Evolutionary conservation across 2,329 filamentous ascomycete species (phyloP).

Genomic region (Venturia aucupariae): DNA sequence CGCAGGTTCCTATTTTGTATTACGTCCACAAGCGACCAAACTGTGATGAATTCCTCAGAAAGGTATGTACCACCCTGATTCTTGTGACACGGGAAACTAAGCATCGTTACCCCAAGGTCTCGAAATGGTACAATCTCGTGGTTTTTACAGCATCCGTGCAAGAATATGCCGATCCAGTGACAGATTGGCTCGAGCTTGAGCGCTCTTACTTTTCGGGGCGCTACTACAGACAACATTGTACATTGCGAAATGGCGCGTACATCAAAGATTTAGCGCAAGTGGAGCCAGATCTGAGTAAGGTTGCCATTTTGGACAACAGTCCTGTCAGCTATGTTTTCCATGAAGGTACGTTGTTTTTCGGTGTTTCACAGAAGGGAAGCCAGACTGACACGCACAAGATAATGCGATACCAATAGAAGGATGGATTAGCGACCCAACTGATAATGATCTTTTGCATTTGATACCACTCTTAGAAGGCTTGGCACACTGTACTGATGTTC

Average conservation of each 20-base stretch:
- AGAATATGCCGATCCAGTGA: constrained; percentile 96
- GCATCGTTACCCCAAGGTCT: constrained; percentile 48
- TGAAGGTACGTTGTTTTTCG: constrained; percentile 60
- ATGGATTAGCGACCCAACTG: constrained; percentile 97
- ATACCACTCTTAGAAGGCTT: constrained; percentile 87
- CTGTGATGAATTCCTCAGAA: constrained; percentile 91
- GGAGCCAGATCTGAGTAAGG: constrained; percentile 92
- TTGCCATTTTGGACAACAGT: constrained; percentile 98
- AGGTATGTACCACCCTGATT: constrained; percentile 36
- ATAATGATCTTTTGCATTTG: constrained; percentile 87
- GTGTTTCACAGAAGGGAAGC: not conserved
- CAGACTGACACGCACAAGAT: constrained; percentile 47
- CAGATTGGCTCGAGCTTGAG: constrained; percentile 96
- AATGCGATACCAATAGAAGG: constrained; percentile 98
- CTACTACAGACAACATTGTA: constrained; percentile 97
- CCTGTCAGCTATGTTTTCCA: constrained; percentile 98
- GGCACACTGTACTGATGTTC: constrained; percentile 93
- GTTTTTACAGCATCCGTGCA: constrained; percentile 96
- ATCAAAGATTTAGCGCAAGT: constrained; percentile 97
- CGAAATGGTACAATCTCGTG: constrained; percentile 97
- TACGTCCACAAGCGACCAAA: constrained; percentile 97
- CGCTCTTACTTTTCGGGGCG: constrained; percentile 90
- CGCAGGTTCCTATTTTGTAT: constrained; percentile 93
- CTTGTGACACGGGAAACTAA: not conserved
- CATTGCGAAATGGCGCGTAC: constrained; percentile 87